phyloP scores from a whole-genome alignment of 164 flowering plant species.

The Magnolia changhungtana region DNA sequence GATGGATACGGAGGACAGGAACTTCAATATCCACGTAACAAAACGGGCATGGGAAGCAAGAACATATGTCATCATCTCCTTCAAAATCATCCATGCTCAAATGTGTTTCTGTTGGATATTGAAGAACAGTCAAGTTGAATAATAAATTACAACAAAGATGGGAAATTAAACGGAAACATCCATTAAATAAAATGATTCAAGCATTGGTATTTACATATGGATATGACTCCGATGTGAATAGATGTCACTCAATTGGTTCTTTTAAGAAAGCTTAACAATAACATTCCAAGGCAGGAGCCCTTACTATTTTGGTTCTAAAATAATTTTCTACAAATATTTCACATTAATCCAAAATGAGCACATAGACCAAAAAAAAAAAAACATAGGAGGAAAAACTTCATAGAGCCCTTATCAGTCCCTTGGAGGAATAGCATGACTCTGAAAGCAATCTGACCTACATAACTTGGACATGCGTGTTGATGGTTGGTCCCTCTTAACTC shows the following conservation, averaged over 20 bases:
- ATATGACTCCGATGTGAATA: neutral
- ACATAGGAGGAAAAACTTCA: no score
- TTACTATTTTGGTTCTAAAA: neutral
- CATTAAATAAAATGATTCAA: neutral
- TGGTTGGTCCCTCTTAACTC: no score
- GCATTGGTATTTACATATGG: neutral
- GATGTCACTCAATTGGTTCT: neutral
- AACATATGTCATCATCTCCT: slow-evolving; percentile 56
- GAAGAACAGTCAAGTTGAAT: slow-evolving; percentile 7
- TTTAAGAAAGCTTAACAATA: neutral
- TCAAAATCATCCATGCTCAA: slow-evolving; percentile 40
- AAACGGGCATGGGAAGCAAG: slow-evolving; percentile 79
- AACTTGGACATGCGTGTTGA: no score
- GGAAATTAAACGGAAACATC: no score
- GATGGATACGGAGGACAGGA: slow-evolving; percentile 50
- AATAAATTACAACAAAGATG: neutral
- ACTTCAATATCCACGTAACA: slow-evolving; percentile 80
- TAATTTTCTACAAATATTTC: neutral
- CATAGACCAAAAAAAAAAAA: no score
- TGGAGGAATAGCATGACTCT: no score
- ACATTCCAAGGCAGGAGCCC: neutral
- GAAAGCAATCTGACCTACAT: no score
- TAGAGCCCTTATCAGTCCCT: no score
- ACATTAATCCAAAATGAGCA: no score
- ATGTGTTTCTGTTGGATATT: slow-evolving; percentile 33